phyloP scores from a whole-genome alignment of 2,329 filamentous ascomycete genomes.

The Monilinia fructicola region DNA sequence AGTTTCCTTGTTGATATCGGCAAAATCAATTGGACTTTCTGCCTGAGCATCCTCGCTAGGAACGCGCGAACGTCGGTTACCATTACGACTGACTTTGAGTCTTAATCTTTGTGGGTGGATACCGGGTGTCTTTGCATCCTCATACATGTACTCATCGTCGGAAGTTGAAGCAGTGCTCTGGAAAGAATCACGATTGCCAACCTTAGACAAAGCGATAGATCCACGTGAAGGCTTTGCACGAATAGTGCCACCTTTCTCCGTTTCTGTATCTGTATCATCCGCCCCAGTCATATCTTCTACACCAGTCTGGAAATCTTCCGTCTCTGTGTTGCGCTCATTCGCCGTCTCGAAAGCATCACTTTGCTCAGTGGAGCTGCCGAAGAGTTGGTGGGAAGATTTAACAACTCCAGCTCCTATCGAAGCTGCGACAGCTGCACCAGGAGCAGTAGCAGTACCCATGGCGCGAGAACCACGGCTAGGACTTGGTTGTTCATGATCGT shows the following conservation, averaged over 20 bases:
- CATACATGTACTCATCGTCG: conserved; percentile 69
- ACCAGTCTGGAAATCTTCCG: conserved; percentile 94
- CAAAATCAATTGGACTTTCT: conserved; percentile 59
- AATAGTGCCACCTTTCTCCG: conserved; percentile 55
- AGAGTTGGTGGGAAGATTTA: conserved; percentile 58
- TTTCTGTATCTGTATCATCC: conserved; percentile 72
- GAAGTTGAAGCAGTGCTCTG: conserved; percentile 89
- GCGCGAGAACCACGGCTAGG: conserved; percentile 51
- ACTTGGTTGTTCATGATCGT: conserved; percentile 59
- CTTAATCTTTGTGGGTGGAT: conserved; percentile 69
- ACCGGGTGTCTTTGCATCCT: conserved; percentile 62
- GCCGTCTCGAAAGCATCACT: conserved; percentile 68
- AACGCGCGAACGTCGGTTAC: conserved; percentile 59
- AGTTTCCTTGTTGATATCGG: conserved; percentile 50
- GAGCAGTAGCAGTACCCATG: conserved; percentile 35
- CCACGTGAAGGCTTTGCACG: conserved; percentile 43
- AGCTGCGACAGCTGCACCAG: conserved; percentile 40
- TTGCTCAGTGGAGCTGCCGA: conserved; percentile 79
- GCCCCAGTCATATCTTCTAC: conserved; percentile 77
- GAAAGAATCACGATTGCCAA: conserved; percentile 65
- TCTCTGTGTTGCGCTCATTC: conserved; percentile 81
- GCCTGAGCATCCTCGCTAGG: conserved; percentile 58
- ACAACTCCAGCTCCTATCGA: conserved; percentile 31
- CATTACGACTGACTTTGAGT: conserved; percentile 66
- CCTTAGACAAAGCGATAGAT: conserved; percentile 47